Percentiles rank a stretch among this genome's conserved stretches.
Evolutionary conservation across 2,329 filamentous ascomycete species (phyloP).

Genomic region (Paecilomyces dactylethromorphus): DNA sequence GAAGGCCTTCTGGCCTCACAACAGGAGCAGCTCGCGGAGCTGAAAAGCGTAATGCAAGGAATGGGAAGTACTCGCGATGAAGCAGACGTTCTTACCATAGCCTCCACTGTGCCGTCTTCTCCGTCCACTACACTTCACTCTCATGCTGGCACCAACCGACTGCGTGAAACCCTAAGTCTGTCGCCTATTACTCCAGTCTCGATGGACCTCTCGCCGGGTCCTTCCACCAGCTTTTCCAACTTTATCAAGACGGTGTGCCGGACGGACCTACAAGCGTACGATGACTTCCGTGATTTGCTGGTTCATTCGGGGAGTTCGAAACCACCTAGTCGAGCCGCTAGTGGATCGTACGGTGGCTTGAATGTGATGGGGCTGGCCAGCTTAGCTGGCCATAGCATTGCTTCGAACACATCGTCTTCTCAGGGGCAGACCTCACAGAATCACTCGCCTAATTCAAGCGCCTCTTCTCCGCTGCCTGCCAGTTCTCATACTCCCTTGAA

Average conservation of each 20-base stretch:
- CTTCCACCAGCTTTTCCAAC: slow-evolving; percentile 69
- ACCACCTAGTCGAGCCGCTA: slow-evolving; percentile 61
- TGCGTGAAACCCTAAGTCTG: slow-evolving; percentile 55
- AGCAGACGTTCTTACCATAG: slow-evolving; percentile 59
- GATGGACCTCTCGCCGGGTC: slow-evolving; percentile 53
- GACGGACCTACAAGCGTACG: slow-evolving; percentile 71
- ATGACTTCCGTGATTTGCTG: slow-evolving; percentile 77
- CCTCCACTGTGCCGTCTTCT: slow-evolving; percentile 67
- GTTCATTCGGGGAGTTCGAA: slow-evolving; percentile 58
- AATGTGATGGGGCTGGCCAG: slow-evolving; percentile 53
- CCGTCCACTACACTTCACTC: slow-evolving; percentile 58
- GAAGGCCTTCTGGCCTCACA: slow-evolving; percentile 80
- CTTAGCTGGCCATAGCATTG: slow-evolving; percentile 22
- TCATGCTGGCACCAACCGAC: slow-evolving; percentile 46
- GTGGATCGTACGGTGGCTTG: slow-evolving; percentile 61
- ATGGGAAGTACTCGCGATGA: slow-evolving; percentile 69
- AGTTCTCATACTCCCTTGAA: slow-evolving; percentile 57
- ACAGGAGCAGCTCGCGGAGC: slow-evolving; percentile 83
- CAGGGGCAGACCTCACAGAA: slow-evolving; percentile 52
- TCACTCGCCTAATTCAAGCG: slow-evolving; percentile 43
- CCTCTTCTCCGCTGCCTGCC: slow-evolving; percentile 36
- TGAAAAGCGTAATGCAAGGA: slow-evolving; percentile 88
- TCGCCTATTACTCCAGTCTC: slow-evolving; percentile 43
- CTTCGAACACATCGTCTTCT: slow-evolving; percentile 55
- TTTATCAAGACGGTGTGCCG: slow-evolving; percentile 77